Evolutionary conservation across 2,329 filamentous ascomycete species (phyloP).

Genomic region (Scedosporium apiospermum): DNA sequence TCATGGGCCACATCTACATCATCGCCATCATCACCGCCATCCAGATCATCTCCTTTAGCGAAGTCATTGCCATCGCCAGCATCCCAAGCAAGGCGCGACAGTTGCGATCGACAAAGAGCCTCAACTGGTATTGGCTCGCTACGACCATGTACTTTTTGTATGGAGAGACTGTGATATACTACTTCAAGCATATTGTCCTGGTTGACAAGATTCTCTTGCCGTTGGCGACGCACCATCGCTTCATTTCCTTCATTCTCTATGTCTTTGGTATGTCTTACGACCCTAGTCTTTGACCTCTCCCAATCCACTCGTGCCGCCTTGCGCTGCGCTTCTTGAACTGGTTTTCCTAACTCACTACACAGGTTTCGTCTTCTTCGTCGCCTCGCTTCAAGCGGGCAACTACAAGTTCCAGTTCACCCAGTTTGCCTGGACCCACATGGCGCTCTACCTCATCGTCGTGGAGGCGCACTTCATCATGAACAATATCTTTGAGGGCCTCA

Average conservation of each 20-base stretch:
- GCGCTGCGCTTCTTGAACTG: background rate
- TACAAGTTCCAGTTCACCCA: constrained; percentile 99
- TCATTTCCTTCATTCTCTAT: constrained; percentile 98
- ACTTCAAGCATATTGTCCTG: constrained; percentile 97
- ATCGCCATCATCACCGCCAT: constrained; percentile 86
- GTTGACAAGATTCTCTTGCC: constrained; percentile 90
- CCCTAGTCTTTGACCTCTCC: background rate
- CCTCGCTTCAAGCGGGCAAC: constrained; percentile 85
- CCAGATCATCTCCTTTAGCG: constrained; percentile 97
- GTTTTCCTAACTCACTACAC: background rate
- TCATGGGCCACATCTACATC: constrained; percentile 96
- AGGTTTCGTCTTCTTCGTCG: constrained; percentile 98
- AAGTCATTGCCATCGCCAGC: constrained; percentile 95
- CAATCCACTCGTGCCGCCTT: background rate
- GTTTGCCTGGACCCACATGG: constrained; percentile 99
- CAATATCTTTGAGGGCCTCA: constrained; percentile 98
- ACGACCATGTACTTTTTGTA: constrained; percentile 99
- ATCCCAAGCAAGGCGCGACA: constrained; percentile 86
- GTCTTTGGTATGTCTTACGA: constrained; percentile 64
- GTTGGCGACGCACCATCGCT: constrained; percentile 91
- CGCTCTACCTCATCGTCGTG: constrained; percentile 92
- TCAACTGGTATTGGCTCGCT: constrained; percentile 99
- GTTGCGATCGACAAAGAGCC: constrained; percentile 84
- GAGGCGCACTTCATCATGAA: constrained; percentile 99
- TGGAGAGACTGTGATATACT: constrained; percentile 98